Evolutionary conservation across 2,329 filamentous ascomycete species (phyloP), one percentile per base, ranked within the genome.

Genomic region (Myriosclerotinia scirpicola): DNA sequence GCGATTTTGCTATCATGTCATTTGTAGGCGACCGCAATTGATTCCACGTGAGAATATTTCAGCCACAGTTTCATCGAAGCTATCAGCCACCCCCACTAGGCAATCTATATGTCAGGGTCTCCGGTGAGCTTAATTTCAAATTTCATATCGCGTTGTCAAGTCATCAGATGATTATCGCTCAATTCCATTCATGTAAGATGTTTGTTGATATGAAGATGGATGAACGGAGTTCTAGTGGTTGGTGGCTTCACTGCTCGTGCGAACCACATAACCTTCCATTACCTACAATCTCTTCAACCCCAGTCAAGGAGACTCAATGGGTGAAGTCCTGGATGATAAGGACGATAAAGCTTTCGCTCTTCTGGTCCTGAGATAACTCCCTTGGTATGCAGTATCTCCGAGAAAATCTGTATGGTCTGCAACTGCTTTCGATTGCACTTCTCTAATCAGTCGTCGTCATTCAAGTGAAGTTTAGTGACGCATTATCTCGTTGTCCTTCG

Each of bases 1-100:
- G 63, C 63, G 63, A 65, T 65, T 65, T 63, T 63, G 34, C 60
- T 63, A 50, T 65, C n/a, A 55, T 56, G 5, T 44, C 34, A 38
- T n/a, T 26, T 65, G 42, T 38, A 40, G 53, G 34, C 17, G 3
- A 12, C 53, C 53, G 42, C n/a, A 58, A 26, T 20, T n/a, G 7
- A 3, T 9, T 14, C 9, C 62, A 65, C 62, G 62, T 65, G 62
- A 48, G 38, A 50, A 26, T 11, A 7, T 5, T 17, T 22, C 9
- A 36, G 42, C 62, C 42, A 64, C 42, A 56, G 38, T 36, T 56
- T 46, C 8, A 5, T 26, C 7, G 40, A 7, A 26, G 14, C 30
- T 26, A 44, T 40, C 36, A 54, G 63, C 63, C 54, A 65, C 62
- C 62, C 62, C 62, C 62, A 58, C 59, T 20, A 60, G 30, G 22